phyloP scores from a whole-genome alignment of 768 basidiomycete genomes.

The Clitopilus passeckerianus region DNA sequence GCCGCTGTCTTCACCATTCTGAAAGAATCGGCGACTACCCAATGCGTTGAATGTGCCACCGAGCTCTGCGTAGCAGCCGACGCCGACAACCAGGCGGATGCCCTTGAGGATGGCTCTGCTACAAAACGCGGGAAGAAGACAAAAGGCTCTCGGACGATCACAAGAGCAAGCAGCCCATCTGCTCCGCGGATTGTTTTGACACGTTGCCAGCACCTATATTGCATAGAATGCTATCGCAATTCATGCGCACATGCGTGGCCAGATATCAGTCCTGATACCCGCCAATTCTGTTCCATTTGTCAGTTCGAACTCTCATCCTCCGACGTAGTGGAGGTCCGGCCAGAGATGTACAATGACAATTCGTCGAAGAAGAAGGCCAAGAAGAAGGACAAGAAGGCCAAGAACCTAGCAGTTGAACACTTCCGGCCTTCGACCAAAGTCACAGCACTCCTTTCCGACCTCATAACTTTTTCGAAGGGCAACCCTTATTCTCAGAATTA shows the following conservation, averaged over 20 bases:
- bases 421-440: conserved; percentile 87
- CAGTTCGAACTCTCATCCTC: conserved; percentile 56
- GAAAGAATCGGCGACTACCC: conserved; percentile 81
- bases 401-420: conserved; percentile 46
- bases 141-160: conserved; percentile 66
- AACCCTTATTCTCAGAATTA: conserved; percentile 91
- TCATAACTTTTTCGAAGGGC: conserved; percentile 72
- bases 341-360: conserved; percentile 44
- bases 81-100: conserved; percentile 33
- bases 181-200: conserved; percentile 71
- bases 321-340: conserved; percentile 82
- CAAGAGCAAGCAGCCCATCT: conserved; percentile 70
- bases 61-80: conserved; percentile 63
- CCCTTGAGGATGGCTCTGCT: conserved; percentile 46
- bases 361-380: conserved; percentile 54
- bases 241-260: conserved; percentile 83
- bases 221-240: conserved; percentile 76
- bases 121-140: conserved; percentile 42
- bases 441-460: conserved; percentile 73
- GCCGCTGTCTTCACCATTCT: conserved; percentile 81
- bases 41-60: conserved; percentile 82
- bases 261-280: conserved; percentile 50
- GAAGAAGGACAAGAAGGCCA: conserved; percentile 65
- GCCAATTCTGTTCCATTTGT: conserved; percentile 73
- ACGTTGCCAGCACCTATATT: conserved; percentile 92